Percentiles rank a stretch among this genome's conserved stretches.
phyloP scores from a whole-genome alignment of 2,329 filamentous ascomycete genomes.

The Monosporascus cannonballus region DNA sequence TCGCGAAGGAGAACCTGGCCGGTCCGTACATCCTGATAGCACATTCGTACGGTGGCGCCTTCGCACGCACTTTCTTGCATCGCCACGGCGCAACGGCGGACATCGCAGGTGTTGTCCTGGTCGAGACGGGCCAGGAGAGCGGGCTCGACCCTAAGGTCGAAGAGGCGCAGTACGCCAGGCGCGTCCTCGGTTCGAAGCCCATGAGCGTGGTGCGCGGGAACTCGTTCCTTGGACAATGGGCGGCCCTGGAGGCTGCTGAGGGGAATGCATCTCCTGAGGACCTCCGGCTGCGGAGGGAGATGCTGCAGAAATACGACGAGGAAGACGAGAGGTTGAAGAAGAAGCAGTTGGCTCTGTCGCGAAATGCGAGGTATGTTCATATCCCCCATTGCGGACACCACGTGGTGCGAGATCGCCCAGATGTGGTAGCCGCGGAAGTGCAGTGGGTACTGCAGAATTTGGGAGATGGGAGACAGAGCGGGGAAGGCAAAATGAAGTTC shows the following conservation, averaged over 20 bases:
- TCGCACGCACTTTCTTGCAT: slow-evolving; percentile 20
- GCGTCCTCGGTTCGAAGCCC: slow-evolving; percentile 15
- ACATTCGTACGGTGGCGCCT: slow-evolving; percentile 25
- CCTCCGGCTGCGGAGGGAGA: slow-evolving; percentile 8
- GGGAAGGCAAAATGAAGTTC: no score
- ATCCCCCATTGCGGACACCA: slow-evolving; percentile 21
- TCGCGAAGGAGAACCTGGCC: slow-evolving; percentile 3
- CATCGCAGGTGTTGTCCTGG: slow-evolving; percentile 20
- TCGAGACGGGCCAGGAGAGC: slow-evolving; percentile 25
- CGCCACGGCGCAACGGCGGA: neutral
- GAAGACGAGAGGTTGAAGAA: slow-evolving; percentile 23
- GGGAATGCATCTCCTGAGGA: neutral
- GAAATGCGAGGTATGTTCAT: slow-evolving; percentile 12
- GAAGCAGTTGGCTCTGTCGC: slow-evolving; percentile 18
- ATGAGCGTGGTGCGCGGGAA: slow-evolving; percentile 21
- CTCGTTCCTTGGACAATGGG: slow-evolving; percentile 14
- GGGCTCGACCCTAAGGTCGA: slow-evolving; percentile 16
- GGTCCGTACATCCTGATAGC: slow-evolving; percentile 21
- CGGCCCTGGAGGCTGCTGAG: slow-evolving; percentile 11
- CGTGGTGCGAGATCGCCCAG: slow-evolving; percentile 19
- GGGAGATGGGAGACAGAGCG: neutral
- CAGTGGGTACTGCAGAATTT: slow-evolving; percentile 19
- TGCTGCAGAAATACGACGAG: slow-evolving; percentile 14
- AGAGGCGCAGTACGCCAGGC: slow-evolving; percentile 11
- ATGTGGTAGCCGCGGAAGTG: slow-evolving; percentile 19